Evolutionary conservation across 139 green algal genomes (phyloP), one percentile per base, ranked within the genome.

Genomic region (Auxenochlorella pyrenoidosa): DNA sequence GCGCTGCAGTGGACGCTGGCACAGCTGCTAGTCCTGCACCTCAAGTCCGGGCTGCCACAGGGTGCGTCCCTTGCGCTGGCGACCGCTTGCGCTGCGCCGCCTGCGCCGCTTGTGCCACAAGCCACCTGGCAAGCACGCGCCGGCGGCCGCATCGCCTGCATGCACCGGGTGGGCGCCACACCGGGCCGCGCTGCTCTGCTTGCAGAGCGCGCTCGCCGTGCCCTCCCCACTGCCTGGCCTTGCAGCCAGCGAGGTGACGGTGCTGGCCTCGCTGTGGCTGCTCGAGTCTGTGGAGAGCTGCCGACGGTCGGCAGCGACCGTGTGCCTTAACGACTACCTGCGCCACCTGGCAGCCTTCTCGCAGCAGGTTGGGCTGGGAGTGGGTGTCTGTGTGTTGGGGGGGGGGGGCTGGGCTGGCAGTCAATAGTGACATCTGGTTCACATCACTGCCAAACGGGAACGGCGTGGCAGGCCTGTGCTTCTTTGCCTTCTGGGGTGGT

Each of bases 231-330:
- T 40, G 34, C 59, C 38, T 24, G 13, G 19, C 65, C 22, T 6
- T 85, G 76, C 85, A 88, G 85, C 85, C 60, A 58, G 32, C 0
- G 85, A 88, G n/a, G 28, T 28, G 4, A 22, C 24, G 6, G 24
- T 88, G 60, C 85, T 88, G 43, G 76, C 85, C 75, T 34, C 21
- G n/a, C 85, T 88, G 76, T 88, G 85, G 85, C 8, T 85, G 41
- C 60, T 85, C n/a, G 85, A 88, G 26, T 43, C 32, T 10, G 44
- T 54, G 43, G 63, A 70, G 1, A 82, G 71, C 76, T 66, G 54
- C 30, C 58, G 34, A 24, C 85, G 85, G 59, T 70, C 40, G 8
- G 63, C 85, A 1, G 75, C 73, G 60, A 88, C 76, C n/a, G 34
- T 79, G 36, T 82, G 63, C 60, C 85, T 88, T 28, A 82, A 79